Percentiles rank a stretch among this genome's conserved stretches.
These are phyloP conservation scores for Stachybotrys chlorohalonatus DNA, from an alignment of 2,329 filamentous ascomycete genomes.

Conservation along the genomic window DNA sequence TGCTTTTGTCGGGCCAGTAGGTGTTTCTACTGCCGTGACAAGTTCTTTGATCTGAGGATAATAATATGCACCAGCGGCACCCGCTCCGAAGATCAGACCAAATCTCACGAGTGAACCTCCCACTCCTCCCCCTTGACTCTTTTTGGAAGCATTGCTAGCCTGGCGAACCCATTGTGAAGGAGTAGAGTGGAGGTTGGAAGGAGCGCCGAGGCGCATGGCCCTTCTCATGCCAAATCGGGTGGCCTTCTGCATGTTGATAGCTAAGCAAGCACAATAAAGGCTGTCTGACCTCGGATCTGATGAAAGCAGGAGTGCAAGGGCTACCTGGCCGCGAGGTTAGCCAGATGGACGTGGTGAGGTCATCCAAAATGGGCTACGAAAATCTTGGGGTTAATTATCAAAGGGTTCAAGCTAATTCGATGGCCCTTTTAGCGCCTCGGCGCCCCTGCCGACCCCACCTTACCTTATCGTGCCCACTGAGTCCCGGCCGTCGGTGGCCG, in stretches of 20 bases:
- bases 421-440: not conserved
- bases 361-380: not conserved
- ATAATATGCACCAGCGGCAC: conserved; percentile 27
- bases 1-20: conserved; percentile 23
- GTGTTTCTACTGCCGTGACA: conserved; percentile 8
- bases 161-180: conserved; percentile 19
- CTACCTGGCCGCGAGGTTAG: not conserved
- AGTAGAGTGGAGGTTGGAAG: conserved; percentile 10
- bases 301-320: not conserved
- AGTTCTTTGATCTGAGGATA: conserved; percentile 24
- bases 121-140: conserved; percentile 14
- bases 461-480: too few relatives aligned
- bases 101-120: conserved; percentile 14
- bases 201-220: conserved; percentile 13
- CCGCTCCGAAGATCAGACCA: conserved; percentile 25
- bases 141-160: conserved; percentile 11
- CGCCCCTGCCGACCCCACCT: too few relatives aligned
- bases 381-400: not conserved
- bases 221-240: conserved; percentile 18
- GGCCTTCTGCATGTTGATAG: conserved; percentile 18
- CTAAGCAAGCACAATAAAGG: not conserved
- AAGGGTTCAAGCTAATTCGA: not conserved
- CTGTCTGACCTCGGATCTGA: not conserved
- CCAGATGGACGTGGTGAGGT: not conserved
- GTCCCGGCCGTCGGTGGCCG: conserved; percentile 16